phyloP scores from a whole-genome alignment of 345 rosid species.

The Kandelia obovata region DNA sequence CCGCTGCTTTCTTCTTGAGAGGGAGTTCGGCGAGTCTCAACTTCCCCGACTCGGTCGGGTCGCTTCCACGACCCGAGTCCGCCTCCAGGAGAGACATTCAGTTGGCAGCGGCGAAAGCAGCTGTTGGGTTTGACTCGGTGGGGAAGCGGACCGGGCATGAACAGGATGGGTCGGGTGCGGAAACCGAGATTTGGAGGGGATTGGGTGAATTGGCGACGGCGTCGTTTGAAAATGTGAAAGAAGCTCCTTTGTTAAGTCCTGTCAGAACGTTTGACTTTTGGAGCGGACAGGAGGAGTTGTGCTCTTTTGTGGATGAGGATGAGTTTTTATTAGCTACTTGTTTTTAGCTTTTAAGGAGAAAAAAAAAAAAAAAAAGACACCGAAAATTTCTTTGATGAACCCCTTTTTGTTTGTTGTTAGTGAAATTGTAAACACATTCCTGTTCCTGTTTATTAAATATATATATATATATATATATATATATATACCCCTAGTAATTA shows the following conservation, averaged over 20 bases:
- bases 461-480: too few relatives aligned
- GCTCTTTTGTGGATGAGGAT: constrained; percentile 11
- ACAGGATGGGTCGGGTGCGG: not conserved
- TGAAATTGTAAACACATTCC: too few relatives aligned
- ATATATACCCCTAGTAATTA: too few relatives aligned
- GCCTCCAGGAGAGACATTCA: constrained; percentile 28
- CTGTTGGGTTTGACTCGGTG: not conserved
- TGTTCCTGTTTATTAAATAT: too few relatives aligned
- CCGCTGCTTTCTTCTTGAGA: constrained; percentile 31
- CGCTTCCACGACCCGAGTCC: constrained; percentile 26
- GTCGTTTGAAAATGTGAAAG: constrained; percentile 14
- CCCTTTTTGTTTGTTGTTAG: too few relatives aligned
- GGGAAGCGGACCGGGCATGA: not conserved
- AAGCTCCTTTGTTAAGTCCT: constrained; percentile 5
- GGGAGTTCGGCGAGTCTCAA: constrained; percentile 27
- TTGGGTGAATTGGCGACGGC: constrained; percentile 3
- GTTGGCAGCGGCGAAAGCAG: constrained; percentile 28
- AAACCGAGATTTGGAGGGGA: not conserved
- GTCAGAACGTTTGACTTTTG: constrained; percentile 10
- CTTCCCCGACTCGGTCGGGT: constrained; percentile 24
- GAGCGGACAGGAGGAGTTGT: constrained; percentile 16
- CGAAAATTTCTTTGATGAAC: too few relatives aligned
- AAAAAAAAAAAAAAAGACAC: too few relatives aligned
- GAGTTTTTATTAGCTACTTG: not conserved
- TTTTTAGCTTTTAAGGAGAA: too few relatives aligned